Evolutionary conservation across 108 stramenopile species (phyloP), one percentile per base, ranked within the genome.

Genomic region (Cyclotella sp.): DNA sequence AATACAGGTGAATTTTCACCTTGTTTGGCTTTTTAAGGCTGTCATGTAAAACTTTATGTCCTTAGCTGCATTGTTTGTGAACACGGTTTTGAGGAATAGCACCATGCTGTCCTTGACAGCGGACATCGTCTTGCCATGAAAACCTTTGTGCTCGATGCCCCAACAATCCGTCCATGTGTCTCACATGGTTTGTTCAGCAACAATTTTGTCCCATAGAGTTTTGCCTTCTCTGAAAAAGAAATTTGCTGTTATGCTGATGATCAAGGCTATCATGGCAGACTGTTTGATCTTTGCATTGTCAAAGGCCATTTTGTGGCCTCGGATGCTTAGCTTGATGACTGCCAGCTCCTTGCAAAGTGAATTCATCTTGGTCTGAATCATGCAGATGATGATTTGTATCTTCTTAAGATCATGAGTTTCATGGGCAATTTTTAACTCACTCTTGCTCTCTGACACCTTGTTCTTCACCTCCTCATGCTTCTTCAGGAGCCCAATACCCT

Each of bases 191-290:
- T 55, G 55, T 55, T 55, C 55, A 2, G 19, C 11, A 24, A 55
- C 55, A 4, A 55, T 55, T 12, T 55, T 55, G 55, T 55, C 55
- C 55, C 55, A 55, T 21, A 8, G 55, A 24, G 55, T 55, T 24
- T 55, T 55, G 55, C 55, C 55, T 5, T 55, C 55, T 55, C 55
- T 22, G 21, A 7, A 24, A 4, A 55, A 55, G 21, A 55, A 55
- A 8, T 55, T 55, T 21, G 55, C 21, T 2, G 24, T 24, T 3
- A 22, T 55, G 55, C 5, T 22, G 55, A 55, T 6, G 21, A 55
- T 55, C 1, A 22, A 24, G 13, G 55, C 55, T 21, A 55, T 55
- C 11, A 12, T 22, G 24, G 22, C 55, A n/a, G 24, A 5, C 8
- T 55, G n/a, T 5, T 55, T 34, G 4, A 34, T 5, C 6, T 34